Evolutionary conservation across 495 filamentous ascomycete genomes (phyloP).

Genomic region (Tuber indicum): DNA sequence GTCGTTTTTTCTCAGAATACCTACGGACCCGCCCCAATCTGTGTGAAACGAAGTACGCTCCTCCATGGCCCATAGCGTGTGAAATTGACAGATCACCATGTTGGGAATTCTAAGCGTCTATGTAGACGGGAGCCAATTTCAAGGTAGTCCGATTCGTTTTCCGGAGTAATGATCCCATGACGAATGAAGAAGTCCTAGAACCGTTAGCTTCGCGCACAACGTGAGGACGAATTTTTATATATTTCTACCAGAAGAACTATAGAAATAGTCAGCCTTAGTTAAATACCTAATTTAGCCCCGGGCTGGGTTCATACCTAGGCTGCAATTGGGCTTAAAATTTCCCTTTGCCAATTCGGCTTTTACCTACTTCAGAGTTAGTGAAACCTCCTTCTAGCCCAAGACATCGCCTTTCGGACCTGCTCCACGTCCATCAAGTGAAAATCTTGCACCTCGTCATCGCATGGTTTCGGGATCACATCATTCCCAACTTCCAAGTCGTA

Average conservation of each 20-base stretch:
- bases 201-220: constrained; percentile 41
- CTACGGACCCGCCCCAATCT: background rate
- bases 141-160: constrained; percentile 75
- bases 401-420: constrained; percentile 49
- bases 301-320: constrained; percentile 44
- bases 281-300: background rate
- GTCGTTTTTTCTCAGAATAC: background rate
- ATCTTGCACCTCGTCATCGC: constrained; percentile 80
- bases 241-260: background rate
- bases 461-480: constrained; percentile 61
- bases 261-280: background rate
- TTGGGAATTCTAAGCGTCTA: constrained; percentile 73
- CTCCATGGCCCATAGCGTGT: background rate
- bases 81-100: constrained; percentile 11
- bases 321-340: constrained; percentile 92
- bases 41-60: background rate
- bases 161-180: constrained; percentile 70
- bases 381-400: background rate
- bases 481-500: constrained; percentile 77
- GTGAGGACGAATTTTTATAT: background rate
- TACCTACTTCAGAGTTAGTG: constrained; percentile 10
- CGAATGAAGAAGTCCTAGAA: constrained; percentile 85
- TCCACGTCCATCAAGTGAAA: constrained; percentile 72
- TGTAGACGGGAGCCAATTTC: constrained; percentile 71
- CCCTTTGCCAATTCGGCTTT: constrained; percentile 61